Base-by-base conservation (phyloP, 73 alveolate species). In the Paramecium sonneborni region DNA sequence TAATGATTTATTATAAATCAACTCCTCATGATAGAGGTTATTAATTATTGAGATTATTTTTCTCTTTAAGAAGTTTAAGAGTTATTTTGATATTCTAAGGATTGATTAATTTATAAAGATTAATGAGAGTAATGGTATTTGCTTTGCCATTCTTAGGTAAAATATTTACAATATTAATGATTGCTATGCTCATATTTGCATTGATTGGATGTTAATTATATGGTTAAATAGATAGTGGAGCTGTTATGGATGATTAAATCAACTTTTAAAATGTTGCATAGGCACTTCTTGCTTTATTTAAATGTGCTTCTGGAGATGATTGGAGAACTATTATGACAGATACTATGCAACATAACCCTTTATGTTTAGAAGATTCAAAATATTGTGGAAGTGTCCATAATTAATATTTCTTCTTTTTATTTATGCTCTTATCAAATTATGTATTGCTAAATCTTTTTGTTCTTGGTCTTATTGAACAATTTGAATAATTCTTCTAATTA, bases 111-210 rank as follows among this genome's bases (percentile, higher is more conserved):
- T 12, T 79, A 6, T 46, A 79, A 79, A 79, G 90, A 79, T 79
- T 79, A 41, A 44, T 79, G 55, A 79, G 90, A 79, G 90, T 79
- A 18, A 79, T 79, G 69, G 72, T 46, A 39, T 79, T 79, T 79
- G 90, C 90, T 18, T 30, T 79, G 24, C 90, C 90, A n/a, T 79
- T 44, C 24, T 46, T 79, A 44, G 69, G 69, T 1, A 79, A 41
- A 24, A 79, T 79, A 12, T 44, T 79, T 30, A 30, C 72, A 24
- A 79, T 79, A 6, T 41, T 39, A 46, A 43, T 44, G 26, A 46
- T 46, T n/a, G 26, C 46, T 2, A 79, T 39, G 55, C 41, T 79
- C 8, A 30, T 39, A 14, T 79, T 79, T 44, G 90, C 90, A 9
- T 79, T 79, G 14, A 41, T 79, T 3, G 90, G 90, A 24, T 30